These are phyloP conservation scores for Penicillium janthinellum DNA, from an alignment of 2,329 filamentous ascomycete genomes.

Conservation along the genomic window DNA sequence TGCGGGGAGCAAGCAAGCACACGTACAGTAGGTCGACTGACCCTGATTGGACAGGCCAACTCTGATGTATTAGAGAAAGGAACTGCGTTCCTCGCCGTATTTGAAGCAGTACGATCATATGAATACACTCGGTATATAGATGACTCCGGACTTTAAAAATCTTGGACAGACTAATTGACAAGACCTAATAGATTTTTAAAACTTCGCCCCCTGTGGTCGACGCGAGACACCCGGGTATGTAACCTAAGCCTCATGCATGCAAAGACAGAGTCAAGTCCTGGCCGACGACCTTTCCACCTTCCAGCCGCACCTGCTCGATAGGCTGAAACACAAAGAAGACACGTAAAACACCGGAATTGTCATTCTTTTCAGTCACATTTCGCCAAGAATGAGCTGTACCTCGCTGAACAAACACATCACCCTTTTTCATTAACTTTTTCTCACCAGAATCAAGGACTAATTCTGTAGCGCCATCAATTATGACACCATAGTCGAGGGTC, in stretches of 20 bases:
- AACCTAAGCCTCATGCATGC: neutral
- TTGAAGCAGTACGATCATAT: too few species aligned
- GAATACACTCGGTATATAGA: too few species aligned
- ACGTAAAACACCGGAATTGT: conserved; percentile 14
- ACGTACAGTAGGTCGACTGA: too few species aligned
- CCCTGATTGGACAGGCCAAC: too few species aligned
- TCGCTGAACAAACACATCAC: conserved; percentile 57
- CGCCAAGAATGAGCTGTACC: conserved; percentile 42
- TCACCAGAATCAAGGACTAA: conserved; percentile 53
- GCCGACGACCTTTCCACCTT: conserved; percentile 5
- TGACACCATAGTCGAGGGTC: conserved; percentile 54
- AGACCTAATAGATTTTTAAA: too few species aligned
- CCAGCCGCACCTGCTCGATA: conserved; percentile 13
- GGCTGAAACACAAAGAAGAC: conserved; percentile 19
- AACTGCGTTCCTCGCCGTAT: too few species aligned
- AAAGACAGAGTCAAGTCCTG: conserved; percentile 16
- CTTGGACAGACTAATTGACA: too few species aligned
- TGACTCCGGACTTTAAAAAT: too few species aligned
- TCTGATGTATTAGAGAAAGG: too few species aligned
- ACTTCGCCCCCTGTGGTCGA: too few species aligned
- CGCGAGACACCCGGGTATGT: too few species aligned
- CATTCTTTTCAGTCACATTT: conserved; percentile 28
- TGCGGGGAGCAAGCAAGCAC: too few species aligned
- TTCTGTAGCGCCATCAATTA: conserved; percentile 54
- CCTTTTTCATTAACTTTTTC: conserved; percentile 45